Base-by-base conservation (phyloP, 2,329 filamentous ascomycete genomes). In the Stromatinia cepivora region DNA sequence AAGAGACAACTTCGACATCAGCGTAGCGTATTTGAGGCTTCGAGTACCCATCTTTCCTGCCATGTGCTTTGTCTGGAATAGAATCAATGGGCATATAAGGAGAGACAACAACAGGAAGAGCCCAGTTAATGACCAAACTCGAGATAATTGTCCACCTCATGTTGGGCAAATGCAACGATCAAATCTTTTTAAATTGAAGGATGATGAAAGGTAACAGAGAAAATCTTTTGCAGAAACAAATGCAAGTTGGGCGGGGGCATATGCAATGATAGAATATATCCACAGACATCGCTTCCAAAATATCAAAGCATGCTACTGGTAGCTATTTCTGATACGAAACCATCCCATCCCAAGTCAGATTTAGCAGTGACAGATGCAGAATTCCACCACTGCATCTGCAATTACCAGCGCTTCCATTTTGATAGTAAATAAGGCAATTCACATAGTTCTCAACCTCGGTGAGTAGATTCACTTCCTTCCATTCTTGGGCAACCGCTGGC, bases 81-180 rank as follows among this genome's bases (percentile, higher is more conserved):
- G 20, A 2, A 45, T 39, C 36, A 45, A 28, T 8, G 25, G 36
- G 39, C 17, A 39, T 17, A 9, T 22, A 62, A 28, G 63, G 36
- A 17, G 63, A 56, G 45, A 10, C 10, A 34, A 56, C 13, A 36
- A n/a, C 50, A 65, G 34, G n/a, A 31, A 17, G 48, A n/a, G 36
- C n/a, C 50, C 50, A 39, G 48, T 4, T 45, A 15, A 45, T 15
- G 8, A 34, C n/a, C 36, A 56, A 31, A n/a, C 34, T 45, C 7
- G 15, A 65, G 39, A 65, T 3, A n/a, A 65, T 65, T n/a, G n/a
- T 15, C 36, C 36, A 65, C 10, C 25, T 45, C 50, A 65, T 65
- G 1, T 25, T 42, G 8, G 17, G 31, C 13, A 17, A 9, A 34
- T n/a, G 62, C 45, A 31, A 22, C n/a, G 5, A 15, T 28, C 20